phyloP scores from a whole-genome alignment of 352 stramenopile genomes.

The Globisporangium uncinulatum region DNA sequence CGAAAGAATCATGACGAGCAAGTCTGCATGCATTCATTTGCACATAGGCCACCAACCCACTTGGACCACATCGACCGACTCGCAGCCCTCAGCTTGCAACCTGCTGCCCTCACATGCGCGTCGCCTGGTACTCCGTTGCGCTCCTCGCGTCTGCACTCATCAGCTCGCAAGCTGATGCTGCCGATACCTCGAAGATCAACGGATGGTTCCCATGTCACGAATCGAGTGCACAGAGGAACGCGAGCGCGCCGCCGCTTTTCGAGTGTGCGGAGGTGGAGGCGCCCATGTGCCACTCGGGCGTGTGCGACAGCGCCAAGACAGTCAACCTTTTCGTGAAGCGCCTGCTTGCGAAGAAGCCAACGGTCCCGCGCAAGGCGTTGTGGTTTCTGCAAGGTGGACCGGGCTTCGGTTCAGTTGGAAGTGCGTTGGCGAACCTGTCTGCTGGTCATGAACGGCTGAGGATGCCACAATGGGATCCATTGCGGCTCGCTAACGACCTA shows the following conservation, averaged over 20 bases:
- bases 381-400: slow-evolving; percentile 22
- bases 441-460: not conserved
- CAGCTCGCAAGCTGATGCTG: too few relatives aligned
- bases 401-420: slow-evolving; percentile 14
- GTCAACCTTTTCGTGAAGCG: slow-evolving; percentile 48
- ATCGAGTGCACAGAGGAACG: not conserved
- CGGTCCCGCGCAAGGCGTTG: slow-evolving; percentile 7
- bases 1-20: too few relatives aligned
- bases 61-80: too few relatives aligned
- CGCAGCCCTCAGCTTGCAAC: too few relatives aligned
- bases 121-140: too few relatives aligned
- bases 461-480: not conserved
- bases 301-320: slow-evolving; percentile 54
- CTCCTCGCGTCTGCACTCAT: too few relatives aligned
- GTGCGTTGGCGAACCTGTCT: not conserved
- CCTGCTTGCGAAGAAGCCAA: slow-evolving; percentile 9
- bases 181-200: not conserved
- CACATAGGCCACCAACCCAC: too few relatives aligned
- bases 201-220: slow-evolving; percentile 1
- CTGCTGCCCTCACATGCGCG: too few relatives aligned
- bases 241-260: slow-evolving; percentile 2
- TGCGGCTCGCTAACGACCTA: not conserved
- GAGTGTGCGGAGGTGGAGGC: slow-evolving; percentile 64
- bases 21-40: too few relatives aligned
- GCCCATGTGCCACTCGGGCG: slow-evolving; percentile 57